A percentile compares a stretch with the other conserved stretches of the same genome.
Conservation (phyloP, 1,284 basidiomycete species). For the Naganishia sp. region DNA sequence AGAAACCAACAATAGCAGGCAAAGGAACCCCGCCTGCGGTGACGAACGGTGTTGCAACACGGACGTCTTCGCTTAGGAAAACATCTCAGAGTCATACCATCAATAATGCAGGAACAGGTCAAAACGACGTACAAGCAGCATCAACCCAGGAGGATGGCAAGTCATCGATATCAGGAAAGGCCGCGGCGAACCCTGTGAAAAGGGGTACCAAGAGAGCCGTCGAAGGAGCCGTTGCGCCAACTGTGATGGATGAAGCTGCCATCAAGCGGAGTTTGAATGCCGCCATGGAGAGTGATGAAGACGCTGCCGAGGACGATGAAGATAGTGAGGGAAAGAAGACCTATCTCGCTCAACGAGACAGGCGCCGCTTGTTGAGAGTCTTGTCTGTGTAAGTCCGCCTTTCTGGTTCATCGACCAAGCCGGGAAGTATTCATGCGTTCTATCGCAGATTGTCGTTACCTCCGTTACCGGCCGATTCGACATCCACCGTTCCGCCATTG, state of each 20-base stretch:
- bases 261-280: slow-evolving; percentile 11
- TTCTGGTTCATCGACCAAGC: background rate
- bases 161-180: background rate
- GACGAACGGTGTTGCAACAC: background rate
- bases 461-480: background rate
- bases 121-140: too few relatives aligned
- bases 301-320: background rate
- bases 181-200: background rate
- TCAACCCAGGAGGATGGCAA: too few relatives aligned
- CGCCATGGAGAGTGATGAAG: slow-evolving; percentile 4
- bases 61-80: background rate
- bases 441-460: background rate
- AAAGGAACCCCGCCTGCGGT: background rate
- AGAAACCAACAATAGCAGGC: background rate
- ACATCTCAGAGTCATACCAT: background rate
- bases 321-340: background rate
- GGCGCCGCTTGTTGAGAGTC: slow-evolving; percentile 9
- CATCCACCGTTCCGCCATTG: background rate
- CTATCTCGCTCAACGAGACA: slow-evolving; percentile 1
- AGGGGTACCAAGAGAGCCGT: slow-evolving; percentile 14
- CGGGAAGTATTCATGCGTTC: background rate
- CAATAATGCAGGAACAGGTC: background rate
- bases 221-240: background rate
- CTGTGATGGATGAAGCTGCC: slow-evolving; percentile 13
- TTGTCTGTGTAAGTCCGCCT: slow-evolving; percentile 11